Conservation (phyloP, 441 rosid genomes). For the Melastoma candidum region DNA sequence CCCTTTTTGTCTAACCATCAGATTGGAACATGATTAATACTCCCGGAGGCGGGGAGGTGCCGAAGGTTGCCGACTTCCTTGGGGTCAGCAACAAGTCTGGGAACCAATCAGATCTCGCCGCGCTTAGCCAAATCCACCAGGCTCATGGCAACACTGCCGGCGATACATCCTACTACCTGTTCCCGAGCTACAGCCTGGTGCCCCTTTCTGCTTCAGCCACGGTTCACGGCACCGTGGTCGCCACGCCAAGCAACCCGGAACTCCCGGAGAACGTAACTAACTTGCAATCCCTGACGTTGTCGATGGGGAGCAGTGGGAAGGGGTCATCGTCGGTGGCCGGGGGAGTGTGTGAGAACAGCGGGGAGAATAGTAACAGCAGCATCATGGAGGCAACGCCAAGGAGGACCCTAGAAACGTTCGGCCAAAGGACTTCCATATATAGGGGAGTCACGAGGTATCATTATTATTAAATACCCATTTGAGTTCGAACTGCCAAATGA, state of each 20-base stretch:
- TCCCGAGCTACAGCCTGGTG: constrained; percentile 31
- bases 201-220: constrained; percentile 8
- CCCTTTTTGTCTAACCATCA: constrained; percentile 7
- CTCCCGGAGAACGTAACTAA: constrained; percentile 6
- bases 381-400: constrained; percentile 5
- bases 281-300: constrained; percentile 9
- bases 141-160: constrained; percentile 13
- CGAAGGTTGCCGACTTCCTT: constrained; percentile 91
- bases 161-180: constrained; percentile 34
- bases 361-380: constrained; percentile 6
- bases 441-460: constrained; percentile 9
- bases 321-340: not conserved
- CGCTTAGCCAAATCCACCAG: constrained; percentile 51
- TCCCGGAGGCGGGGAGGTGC: constrained; percentile 56
- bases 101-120: constrained; percentile 53
- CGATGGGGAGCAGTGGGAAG: constrained; percentile 11
- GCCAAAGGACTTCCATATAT: constrained; percentile 9
- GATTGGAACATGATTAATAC: constrained; percentile 73
- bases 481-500: not conserved
- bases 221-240: constrained; percentile 26
- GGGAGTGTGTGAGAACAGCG: constrained; percentile 4
- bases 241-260: constrained; percentile 5
- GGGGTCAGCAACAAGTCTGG: constrained; percentile 75
- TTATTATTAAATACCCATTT: not conserved
- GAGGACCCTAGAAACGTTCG: constrained; percentile 8